These are phyloP conservation scores for Sporothrix inflata DNA, from an alignment of 2,329 filamentous ascomycete genomes.

Conservation along the genomic window DNA sequence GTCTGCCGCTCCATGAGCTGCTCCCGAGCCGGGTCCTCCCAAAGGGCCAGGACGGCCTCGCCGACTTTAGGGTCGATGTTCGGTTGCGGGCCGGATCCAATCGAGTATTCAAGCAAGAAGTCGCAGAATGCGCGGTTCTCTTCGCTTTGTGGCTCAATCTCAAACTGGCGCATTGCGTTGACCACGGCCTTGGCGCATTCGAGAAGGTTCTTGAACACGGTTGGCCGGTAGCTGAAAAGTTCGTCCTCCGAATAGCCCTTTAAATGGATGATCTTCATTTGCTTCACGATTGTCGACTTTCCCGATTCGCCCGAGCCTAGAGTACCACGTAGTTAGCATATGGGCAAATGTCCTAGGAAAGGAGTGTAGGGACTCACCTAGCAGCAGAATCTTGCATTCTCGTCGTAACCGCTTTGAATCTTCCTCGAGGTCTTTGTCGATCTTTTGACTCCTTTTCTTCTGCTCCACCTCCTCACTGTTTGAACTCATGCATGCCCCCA, in stretches of 20 bases:
- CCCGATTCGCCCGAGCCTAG: slow-evolving; percentile 96
- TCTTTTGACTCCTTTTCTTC: slow-evolving; percentile 95
- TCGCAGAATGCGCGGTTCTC: slow-evolving; percentile 75
- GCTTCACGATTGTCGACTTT: slow-evolving; percentile 99
- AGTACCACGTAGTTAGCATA: slow-evolving; percentile 27
- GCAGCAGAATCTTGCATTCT: slow-evolving; percentile 97
- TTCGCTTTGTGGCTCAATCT: slow-evolving; percentile 74
- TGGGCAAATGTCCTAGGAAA: neutral
- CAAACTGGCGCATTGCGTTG: slow-evolving; percentile 87
- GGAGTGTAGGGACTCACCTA: slow-evolving; percentile 64
- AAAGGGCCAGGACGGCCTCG: slow-evolving; percentile 80
- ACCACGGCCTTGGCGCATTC: slow-evolving; percentile 96
- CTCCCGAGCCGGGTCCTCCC: slow-evolving; percentile 84
- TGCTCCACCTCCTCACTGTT: slow-evolving; percentile 84
- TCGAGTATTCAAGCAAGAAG: slow-evolving; percentile 82
- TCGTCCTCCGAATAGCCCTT: slow-evolving; percentile 97
- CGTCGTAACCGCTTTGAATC: slow-evolving; percentile 88
- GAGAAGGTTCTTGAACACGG: slow-evolving; percentile 96
- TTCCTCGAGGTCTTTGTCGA: slow-evolving; percentile 91
- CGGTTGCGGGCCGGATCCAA: slow-evolving; percentile 87
- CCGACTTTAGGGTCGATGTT: slow-evolving; percentile 81
- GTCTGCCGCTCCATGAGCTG: slow-evolving; percentile 89
- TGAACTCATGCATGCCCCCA: slow-evolving; percentile 94
- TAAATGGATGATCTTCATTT: slow-evolving; percentile 99
- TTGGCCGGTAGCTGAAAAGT: slow-evolving; percentile 89